Base-by-base conservation (phyloP, 2,329 filamentous ascomycete genomes). In the Cryphonectria radicalis region DNA sequence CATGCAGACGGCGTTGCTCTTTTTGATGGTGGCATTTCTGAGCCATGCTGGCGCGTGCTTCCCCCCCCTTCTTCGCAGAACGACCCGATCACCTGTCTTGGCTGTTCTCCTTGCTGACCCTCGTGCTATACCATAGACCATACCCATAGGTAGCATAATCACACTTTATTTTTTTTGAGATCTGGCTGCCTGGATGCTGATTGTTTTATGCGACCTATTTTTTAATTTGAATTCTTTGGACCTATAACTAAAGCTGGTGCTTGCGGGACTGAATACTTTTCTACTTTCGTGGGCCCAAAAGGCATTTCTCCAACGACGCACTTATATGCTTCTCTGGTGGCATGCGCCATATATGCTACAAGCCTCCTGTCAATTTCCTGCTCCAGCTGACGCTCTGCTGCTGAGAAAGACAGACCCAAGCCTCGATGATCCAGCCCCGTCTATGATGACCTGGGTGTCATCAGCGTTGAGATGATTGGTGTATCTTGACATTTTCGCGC, bases 71-170 rank as follows among this genome's bases (percentile, higher is more conserved):
- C 6, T 62, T n/a, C 59, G 22, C 35, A 14, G 22, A 35, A n/a
- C 22, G 35, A 3, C 46, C 0, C 7, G 3, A 7, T 50, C 19
- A 11, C 7, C 10, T 40, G 32, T 19, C 22, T 62, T 22, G 32
- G 59, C 35, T 10, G 6, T 11, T 35, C 3, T 11, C 19, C 32
- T 19, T 4, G 2, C 8, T 40, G n/a, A 40, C 32, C 28, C 46
- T 35, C 19, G 3, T 13, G 67, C 5, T 25, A 57, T 5, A 25
- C 50, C 32, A 37, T 66, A 10, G 6, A 40, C 42, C 59, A 32
- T 42, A 46, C 28, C 50, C 63, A 50, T 70, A 70, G 55, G 40
- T n/a, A 59, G 42, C 68, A 70, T 46, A 70, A 70, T 62, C 50
- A 53, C 68, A 46, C 14, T n/a, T 70, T 25, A 66, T 1, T 28